Evolutionary conservation across 2,329 filamentous ascomycete species (phyloP).

Genomic region (Epichloe sibirici): DNA sequence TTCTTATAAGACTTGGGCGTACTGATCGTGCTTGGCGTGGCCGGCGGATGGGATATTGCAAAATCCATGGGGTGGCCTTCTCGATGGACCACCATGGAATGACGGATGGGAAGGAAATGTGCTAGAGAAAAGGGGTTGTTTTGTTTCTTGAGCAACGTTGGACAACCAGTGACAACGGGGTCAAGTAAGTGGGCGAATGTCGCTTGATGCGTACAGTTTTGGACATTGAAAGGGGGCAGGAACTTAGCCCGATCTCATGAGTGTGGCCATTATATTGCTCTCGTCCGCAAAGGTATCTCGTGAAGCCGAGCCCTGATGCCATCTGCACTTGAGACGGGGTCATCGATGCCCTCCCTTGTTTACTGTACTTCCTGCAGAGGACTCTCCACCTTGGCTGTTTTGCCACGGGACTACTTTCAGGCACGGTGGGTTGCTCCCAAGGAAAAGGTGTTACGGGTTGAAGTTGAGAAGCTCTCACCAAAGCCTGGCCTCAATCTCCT

Average conservation of each 20-base stretch:
- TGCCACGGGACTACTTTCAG: background rate
- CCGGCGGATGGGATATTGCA: conserved; percentile 74
- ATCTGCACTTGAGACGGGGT: conserved; percentile 3
- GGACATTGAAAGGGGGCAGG: conserved; percentile 63
- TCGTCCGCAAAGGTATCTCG: conserved; percentile 6
- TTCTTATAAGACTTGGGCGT: conserved; percentile 66
- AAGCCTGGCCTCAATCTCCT: conserved; percentile 75
- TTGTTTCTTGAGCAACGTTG: no score
- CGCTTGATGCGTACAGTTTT: conserved; percentile 51
- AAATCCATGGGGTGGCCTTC: conserved; percentile 61
- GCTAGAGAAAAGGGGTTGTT: no score
- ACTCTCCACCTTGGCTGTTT: conserved; percentile 66
- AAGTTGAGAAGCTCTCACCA: conserved; percentile 37
- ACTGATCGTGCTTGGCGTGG: conserved; percentile 57
- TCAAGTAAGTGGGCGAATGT: no score
- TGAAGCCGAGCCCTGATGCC: conserved; percentile 6
- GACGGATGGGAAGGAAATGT: conserved; percentile 34
- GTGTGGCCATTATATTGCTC: conserved; percentile 16
- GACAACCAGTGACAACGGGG: no score
- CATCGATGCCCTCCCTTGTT: conserved; percentile 9
- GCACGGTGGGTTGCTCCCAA: background rate
- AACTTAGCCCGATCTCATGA: conserved; percentile 40
- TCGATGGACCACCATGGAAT: conserved; percentile 56
- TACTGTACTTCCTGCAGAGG: conserved; percentile 54
- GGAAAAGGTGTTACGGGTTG: background rate